Base-by-base conservation (phyloP, 2,329 filamentous ascomycete genomes). In the Trichoderma semiorbis region DNA sequence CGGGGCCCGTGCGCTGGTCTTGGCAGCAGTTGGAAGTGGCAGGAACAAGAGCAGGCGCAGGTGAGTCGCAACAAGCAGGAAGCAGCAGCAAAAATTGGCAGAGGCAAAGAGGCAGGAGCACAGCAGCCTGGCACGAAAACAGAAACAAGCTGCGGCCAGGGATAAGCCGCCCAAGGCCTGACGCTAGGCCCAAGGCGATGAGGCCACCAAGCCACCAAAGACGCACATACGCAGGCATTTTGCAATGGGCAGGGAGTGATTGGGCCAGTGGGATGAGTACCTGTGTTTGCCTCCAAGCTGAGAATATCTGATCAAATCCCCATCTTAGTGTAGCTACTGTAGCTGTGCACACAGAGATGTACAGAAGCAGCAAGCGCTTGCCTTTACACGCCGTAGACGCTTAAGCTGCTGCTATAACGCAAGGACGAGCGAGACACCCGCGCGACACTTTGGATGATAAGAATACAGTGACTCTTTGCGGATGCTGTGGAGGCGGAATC, bases 401-500 rank as follows among this genome's bases (percentile, higher is more conserved):
- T n/a, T 18, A n/a, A 4, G 39, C 16, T 43, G 39, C 39, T 43
- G 16, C 39, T 39, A 43, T n/a, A 18, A 43, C 39, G 16, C 39
- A 43, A 43, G 39, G 39, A 39, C 36, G 36, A 43, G 16, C 39
- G 39, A 43, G 39, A 43, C 39, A 43, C 39, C 39, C 39, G 39
- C 39, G 39, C 39, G 55, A 18, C 24, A 32, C 28, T 28, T 32
- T n/a, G 8, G 55, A 30, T 8, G 24, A 55, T 32, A 24, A 24
- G 30, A 60, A 26, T 62, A 30, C 34, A 61, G 58, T 39, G 58
- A 24, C 58, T 47, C 57, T 24, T 50, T 28, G 36, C 57, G 63
- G 63, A 26, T 50, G 62, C 57, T 66, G 69, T 66, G 62, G 69
- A 61, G 69, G 66, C 18, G 62, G 69, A 67, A 67, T 66, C 69